These are phyloP conservation scores for Colletotrichum sp. DNA, from an alignment of 2,329 filamentous ascomycete genomes.

Conservation along the genomic window DNA sequence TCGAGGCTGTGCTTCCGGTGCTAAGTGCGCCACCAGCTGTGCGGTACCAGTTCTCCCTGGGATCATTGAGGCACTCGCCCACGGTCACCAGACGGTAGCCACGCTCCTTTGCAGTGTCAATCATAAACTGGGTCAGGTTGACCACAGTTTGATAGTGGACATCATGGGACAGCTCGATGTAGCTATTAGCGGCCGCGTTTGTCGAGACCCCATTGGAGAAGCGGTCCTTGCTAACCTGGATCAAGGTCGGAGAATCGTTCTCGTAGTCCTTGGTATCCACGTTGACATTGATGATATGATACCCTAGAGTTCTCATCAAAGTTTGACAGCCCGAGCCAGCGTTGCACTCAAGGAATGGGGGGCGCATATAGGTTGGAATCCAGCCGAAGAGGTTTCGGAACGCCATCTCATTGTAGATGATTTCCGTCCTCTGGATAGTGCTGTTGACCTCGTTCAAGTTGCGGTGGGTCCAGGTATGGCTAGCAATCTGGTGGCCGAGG, in stretches of 20 bases:
- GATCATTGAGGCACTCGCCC: conserved; percentile 62
- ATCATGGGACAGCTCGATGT: conserved; percentile 50
- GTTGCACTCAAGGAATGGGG: conserved; percentile 39
- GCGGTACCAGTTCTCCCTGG: conserved; percentile 58
- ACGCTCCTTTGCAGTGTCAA: conserved; percentile 40
- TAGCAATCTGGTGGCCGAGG: conserved; percentile 51
- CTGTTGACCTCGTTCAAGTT: conserved; percentile 30
- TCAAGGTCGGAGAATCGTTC: conserved; percentile 50
- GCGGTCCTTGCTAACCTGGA: conserved; percentile 47
- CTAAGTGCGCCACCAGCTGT: conserved; percentile 20
- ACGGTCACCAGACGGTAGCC: conserved; percentile 57
- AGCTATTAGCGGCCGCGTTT: conserved; percentile 33
- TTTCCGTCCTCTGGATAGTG: conserved; percentile 27
- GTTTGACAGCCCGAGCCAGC: conserved; percentile 14
- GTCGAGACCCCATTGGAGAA: conserved; percentile 41
- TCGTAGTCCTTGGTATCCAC: conserved; percentile 69
- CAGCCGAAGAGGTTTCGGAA: conserved; percentile 44
- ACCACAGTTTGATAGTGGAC: conserved; percentile 39
- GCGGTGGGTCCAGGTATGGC: conserved; percentile 44
- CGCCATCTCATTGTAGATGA: conserved; percentile 34
- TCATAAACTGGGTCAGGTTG: conserved; percentile 43
- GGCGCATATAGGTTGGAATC: conserved; percentile 48
- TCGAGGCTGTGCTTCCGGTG: neutral
- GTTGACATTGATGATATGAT: conserved; percentile 62
- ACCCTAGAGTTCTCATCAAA: conserved; percentile 45